phyloP scores from a whole-genome alignment of 148 eudicot species.

The Linanthus parryae region DNA sequence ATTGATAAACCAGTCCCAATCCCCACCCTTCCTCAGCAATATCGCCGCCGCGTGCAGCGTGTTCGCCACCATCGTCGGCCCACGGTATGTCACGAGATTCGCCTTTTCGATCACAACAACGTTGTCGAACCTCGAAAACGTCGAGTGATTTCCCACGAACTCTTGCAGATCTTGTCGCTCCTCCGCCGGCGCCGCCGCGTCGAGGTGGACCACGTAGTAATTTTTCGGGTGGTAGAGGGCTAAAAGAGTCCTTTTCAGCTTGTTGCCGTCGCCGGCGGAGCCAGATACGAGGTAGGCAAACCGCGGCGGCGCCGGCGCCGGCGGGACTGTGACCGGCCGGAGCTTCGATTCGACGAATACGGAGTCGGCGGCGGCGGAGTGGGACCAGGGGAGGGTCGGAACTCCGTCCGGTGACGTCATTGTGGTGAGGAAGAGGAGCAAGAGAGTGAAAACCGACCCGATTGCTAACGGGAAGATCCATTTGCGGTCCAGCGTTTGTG shows the following conservation, averaged over 20 bases:
- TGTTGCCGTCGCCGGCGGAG: constrained; percentile 55
- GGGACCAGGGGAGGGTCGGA: constrained; percentile 27
- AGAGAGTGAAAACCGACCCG: constrained; percentile 45
- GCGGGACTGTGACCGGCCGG: constrained; percentile 34
- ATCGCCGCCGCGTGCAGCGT: constrained; percentile 90
- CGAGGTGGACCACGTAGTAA: constrained; percentile 74
- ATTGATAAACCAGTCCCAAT: constrained; percentile 98
- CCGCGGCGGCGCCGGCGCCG: constrained; percentile 54
- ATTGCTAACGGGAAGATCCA: constrained; percentile 77
- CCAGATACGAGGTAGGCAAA: constrained; percentile 87
- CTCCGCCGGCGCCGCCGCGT: constrained; percentile 50
- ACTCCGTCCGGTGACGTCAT: constrained; percentile 36
- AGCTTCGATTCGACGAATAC: constrained; percentile 70
- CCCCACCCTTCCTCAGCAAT: constrained; percentile 57
- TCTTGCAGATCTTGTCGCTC: constrained; percentile 44
- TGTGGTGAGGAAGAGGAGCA: constrained; percentile 48
- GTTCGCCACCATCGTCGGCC: constrained; percentile 93
- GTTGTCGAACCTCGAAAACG: constrained; percentile 45
- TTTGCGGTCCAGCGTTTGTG: constrained; percentile 37
- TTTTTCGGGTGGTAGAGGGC: constrained; percentile 76
- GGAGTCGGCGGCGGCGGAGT: constrained; percentile 28
- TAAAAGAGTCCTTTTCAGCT: constrained; percentile 51
- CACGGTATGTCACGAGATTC: constrained; percentile 76
- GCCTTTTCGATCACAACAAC: constrained; percentile 80
- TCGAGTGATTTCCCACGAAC: constrained; percentile 28